These are phyloP conservation scores for Exophiala sideris DNA, from an alignment of 2,329 filamentous ascomycete genomes.

Conservation along the genomic window DNA sequence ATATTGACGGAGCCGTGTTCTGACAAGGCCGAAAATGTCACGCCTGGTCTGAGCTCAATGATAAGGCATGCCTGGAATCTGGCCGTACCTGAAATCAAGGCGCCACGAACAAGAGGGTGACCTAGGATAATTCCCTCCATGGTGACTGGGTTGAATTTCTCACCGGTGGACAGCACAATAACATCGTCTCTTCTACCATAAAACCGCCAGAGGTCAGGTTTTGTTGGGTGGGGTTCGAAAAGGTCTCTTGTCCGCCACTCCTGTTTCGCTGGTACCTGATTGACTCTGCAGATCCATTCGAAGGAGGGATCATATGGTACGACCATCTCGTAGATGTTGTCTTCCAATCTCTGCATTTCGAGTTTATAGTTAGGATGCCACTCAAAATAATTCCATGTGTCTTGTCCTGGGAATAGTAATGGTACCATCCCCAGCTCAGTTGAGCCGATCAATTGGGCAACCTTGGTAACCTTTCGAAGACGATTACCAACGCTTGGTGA, in stretches of 20 bases:
- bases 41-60: too few species aligned
- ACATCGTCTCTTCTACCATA: conserved; percentile 44
- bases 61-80: background rate
- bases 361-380: background rate
- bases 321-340: too few species aligned
- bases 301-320: too few species aligned
- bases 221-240: conserved; percentile 5
- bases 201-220: conserved; percentile 42
- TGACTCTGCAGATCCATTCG: too few species aligned
- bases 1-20: too few species aligned
- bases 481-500: conserved; percentile 21
- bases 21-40: too few species aligned
- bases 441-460: conserved; percentile 2
- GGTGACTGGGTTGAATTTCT: conserved; percentile 47
- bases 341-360: too few species aligned
- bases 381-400: conserved; percentile 35
- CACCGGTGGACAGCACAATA: conserved; percentile 47
- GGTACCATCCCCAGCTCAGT: conserved; percentile 1
- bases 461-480: conserved; percentile 13
- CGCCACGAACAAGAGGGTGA: background rate
- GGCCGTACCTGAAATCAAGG: background rate
- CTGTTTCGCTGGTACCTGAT: background rate
- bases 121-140: conserved; percentile 50
- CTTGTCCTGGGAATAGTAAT: conserved; percentile 34
- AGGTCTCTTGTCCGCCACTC: conserved; percentile 8